Evolutionary conservation across 495 filamentous ascomycete genomes (phyloP).

Genomic region (Penicillium ucsense): DNA sequence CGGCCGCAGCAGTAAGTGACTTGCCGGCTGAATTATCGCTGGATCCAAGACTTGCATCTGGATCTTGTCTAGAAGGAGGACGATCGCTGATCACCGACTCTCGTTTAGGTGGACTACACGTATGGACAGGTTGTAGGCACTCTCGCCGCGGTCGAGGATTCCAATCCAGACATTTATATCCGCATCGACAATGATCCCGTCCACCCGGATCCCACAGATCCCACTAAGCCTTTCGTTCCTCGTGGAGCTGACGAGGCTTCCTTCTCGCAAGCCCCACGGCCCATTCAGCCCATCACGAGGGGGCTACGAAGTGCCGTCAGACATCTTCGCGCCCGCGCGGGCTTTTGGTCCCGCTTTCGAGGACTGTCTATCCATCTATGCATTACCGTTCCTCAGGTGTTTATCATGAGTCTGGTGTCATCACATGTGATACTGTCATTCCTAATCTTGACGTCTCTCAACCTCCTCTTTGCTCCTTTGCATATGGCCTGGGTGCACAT

Average conservation of each 20-base stretch:
- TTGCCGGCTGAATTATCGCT: too few relatives aligned
- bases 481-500: slow-evolving; percentile 52
- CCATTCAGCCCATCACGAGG: slow-evolving; percentile 46
- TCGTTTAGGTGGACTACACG: slow-evolving; percentile 42
- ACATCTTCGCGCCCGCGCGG: slow-evolving; percentile 47
- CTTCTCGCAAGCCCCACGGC: background rate
- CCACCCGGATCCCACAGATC: slow-evolving; percentile 11
- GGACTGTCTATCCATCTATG: slow-evolving; percentile 35
- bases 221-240: slow-evolving; percentile 23
- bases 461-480: slow-evolving; percentile 38
- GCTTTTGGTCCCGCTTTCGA: slow-evolving; percentile 48
- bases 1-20: too few relatives aligned
- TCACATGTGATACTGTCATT: slow-evolving; percentile 1
- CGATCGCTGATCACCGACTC: background rate
- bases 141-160: slow-evolving; percentile 52
- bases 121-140: slow-evolving; percentile 49
- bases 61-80: too few relatives aligned
- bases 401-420: too few relatives aligned
- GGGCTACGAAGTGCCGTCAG: slow-evolving; percentile 45
- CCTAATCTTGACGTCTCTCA: slow-evolving; percentile 28
- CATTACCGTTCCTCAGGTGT: too few relatives aligned
- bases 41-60: too few relatives aligned
- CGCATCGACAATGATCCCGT: slow-evolving; percentile 23
- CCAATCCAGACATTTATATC: slow-evolving; percentile 48
- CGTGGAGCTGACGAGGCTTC: slow-evolving; percentile 22